Evolutionary conservation across 2,329 filamentous ascomycete genomes (phyloP).

Genomic region (Sarocladium strictum): DNA sequence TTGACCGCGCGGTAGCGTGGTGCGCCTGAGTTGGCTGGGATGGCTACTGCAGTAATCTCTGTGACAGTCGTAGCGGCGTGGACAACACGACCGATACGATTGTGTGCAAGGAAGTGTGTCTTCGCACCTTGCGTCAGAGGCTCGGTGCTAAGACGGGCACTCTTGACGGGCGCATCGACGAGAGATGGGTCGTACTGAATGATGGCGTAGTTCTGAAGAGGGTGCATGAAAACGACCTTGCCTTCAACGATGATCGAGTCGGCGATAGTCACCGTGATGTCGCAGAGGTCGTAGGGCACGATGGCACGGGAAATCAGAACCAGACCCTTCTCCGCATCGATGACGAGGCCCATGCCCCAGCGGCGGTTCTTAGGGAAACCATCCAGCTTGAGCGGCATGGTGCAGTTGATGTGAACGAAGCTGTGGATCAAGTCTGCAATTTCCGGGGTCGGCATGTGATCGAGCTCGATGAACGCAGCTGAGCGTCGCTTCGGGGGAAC

Average conservation of each 20-base stretch:
- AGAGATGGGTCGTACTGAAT: slow-evolving; percentile 90
- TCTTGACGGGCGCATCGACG: slow-evolving; percentile 90
- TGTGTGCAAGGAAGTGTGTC: slow-evolving; percentile 97
- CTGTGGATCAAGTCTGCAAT: slow-evolving; percentile 92
- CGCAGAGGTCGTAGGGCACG: slow-evolving; percentile 92
- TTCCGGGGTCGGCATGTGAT: slow-evolving; percentile 79
- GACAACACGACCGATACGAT: slow-evolving; percentile 88
- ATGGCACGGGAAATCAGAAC: slow-evolving; percentile 92
- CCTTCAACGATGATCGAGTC: slow-evolving; percentile 93
- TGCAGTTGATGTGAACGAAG: slow-evolving; percentile 88
- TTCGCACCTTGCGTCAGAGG: slow-evolving; percentile 88
- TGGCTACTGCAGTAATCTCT: slow-evolving; percentile 94
- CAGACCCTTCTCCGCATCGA: slow-evolving; percentile 91
- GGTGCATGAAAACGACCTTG: slow-evolving; percentile 93
- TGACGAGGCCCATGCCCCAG: slow-evolving; percentile 93
- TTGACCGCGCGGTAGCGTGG: slow-evolving; percentile 93
- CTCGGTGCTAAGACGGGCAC: slow-evolving; percentile 73
- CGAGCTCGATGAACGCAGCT: slow-evolving; percentile 87
- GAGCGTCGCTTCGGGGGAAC: slow-evolving; percentile 65
- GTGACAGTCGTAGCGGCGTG: slow-evolving; percentile 93
- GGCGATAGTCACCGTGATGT: slow-evolving; percentile 92
- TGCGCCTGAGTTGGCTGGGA: slow-evolving; percentile 86
- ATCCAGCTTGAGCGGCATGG: slow-evolving; percentile 92
- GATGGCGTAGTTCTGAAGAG: slow-evolving; percentile 93
- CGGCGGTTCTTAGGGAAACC: slow-evolving; percentile 95